Conservation (phyloP, 805 yeast genomes). For the Kluyveromyces dobzhanskii region DNA sequence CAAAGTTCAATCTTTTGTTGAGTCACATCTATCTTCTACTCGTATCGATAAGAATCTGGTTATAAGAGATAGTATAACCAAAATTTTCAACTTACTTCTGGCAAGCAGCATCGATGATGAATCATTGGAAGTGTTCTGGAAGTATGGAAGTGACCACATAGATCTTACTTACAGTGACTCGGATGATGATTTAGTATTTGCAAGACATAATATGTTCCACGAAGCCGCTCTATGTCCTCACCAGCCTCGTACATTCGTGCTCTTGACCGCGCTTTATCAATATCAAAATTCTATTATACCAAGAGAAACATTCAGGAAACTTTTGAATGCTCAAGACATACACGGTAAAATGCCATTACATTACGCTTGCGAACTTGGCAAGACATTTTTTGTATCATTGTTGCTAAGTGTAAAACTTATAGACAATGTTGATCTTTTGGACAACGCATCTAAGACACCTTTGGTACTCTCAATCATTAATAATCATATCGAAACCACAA, state of each 20-base stretch:
- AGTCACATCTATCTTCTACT: conserved; percentile 9
- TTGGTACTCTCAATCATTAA: conserved; percentile 69
- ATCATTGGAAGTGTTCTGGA: conserved; percentile 40
- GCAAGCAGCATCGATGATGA: conserved; percentile 49
- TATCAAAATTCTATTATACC: conserved; percentile 8
- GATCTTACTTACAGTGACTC: conserved; percentile 52
- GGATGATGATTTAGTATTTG: conserved; percentile 42
- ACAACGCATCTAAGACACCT: conserved; percentile 76
- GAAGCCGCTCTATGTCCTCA: conserved; percentile 39
- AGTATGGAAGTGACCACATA: conserved; percentile 32
- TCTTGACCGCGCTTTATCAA: conserved; percentile 17
- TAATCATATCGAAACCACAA: conserved; percentile 48
- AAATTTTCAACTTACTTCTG: conserved; percentile 63
- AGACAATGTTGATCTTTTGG: conserved; percentile 36
- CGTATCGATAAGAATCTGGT: conserved; percentile 15
- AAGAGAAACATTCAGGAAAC: conserved; percentile 15
- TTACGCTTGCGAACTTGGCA: conserved; percentile 64
- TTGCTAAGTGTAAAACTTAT: conserved; percentile 29
- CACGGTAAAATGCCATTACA: conserved; percentile 81
- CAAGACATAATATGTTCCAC: conserved; percentile 69
- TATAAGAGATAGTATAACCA: conserved; percentile 39
- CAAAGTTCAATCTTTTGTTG: conserved; percentile 17
- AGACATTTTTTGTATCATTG: conserved; percentile 35
- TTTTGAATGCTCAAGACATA: conserved; percentile 43
- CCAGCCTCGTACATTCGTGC: conserved; percentile 23